Evolutionary conservation across 176 grass and related monocot species (phyloP).

Genomic region (Zoysia pacifica): DNA sequence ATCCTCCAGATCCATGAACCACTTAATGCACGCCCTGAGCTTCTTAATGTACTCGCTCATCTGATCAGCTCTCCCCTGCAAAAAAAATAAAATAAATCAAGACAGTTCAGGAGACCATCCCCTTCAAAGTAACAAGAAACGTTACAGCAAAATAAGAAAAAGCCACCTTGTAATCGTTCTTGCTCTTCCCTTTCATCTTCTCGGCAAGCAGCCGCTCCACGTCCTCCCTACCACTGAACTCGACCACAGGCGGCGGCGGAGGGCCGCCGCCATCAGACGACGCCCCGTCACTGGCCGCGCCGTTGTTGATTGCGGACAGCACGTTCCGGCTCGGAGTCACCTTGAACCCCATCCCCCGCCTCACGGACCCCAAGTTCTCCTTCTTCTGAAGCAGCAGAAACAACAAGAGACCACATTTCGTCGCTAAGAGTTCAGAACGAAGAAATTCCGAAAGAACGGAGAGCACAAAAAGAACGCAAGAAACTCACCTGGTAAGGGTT

Average conservation of each 20-base stretch:
- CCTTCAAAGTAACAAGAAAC: neutral
- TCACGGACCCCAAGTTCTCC: constrained; percentile 65
- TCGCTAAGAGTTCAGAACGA: neutral
- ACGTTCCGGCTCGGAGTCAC: constrained; percentile 50
- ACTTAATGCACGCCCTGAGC: constrained; percentile 66
- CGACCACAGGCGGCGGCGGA: constrained; percentile 17
- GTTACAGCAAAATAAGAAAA: neutral
- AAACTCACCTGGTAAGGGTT: constrained; percentile 54
- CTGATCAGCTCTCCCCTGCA: constrained; percentile 74
- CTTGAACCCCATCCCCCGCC: constrained; percentile 46
- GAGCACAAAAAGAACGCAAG: neutral
- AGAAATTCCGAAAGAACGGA: neutral
- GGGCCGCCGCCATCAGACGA: neutral
- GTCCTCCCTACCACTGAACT: constrained; percentile 79
- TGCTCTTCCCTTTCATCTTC: constrained; percentile 87
- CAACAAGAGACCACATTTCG: neutral
- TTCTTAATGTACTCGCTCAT: constrained; percentile 91
- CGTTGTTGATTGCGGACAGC: constrained; percentile 63
- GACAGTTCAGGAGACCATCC: neutral
- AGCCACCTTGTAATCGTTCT: constrained; percentile 82
- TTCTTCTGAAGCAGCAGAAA: constrained; percentile 48
- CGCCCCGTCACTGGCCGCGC: constrained; percentile 28
- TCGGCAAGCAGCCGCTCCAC: constrained; percentile 82
- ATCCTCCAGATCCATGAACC: constrained; percentile 73
- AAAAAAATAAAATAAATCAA: neutral